phyloP scores from a whole-genome alignment of 2,329 filamentous ascomycete genomes.

The Fusarium humuli region DNA sequence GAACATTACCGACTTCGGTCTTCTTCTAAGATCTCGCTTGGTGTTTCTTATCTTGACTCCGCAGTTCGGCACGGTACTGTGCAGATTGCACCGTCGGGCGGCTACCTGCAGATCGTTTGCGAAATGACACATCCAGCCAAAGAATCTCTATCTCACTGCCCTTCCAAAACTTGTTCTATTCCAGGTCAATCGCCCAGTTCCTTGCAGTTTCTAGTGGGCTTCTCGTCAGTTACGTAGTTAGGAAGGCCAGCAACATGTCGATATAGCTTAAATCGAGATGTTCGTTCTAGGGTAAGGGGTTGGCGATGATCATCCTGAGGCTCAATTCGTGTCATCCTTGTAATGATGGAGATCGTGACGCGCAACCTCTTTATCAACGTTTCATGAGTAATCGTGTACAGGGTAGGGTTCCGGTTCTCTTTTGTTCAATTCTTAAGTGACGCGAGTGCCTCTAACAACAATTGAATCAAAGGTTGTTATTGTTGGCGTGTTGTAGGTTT shows the following conservation, averaged over 20 bases:
- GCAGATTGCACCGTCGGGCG: neutral
- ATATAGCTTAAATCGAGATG: neutral
- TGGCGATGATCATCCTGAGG: neutral
- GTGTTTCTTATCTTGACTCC: conserved; percentile 1
- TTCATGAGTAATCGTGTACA: neutral
- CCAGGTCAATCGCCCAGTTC: neutral
- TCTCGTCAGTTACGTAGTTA: conserved; percentile 11
- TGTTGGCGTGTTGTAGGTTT: too few relatives aligned
- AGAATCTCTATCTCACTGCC: neutral
- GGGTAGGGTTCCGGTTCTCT: neutral
- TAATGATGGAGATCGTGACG: neutral
- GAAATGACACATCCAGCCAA: neutral
- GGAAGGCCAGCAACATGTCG: conserved; percentile 13
- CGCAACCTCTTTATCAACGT: neutral
- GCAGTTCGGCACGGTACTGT: neutral
- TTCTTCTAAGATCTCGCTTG: neutral
- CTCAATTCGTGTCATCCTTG: neutral
- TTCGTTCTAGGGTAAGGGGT: conserved; percentile 3
- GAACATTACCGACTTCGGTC: conserved; percentile 1
- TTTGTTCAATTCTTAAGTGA: too few relatives aligned
- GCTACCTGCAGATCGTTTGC: neutral
- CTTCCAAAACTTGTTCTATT: conserved; percentile 7
- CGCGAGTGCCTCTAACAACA: accelerated
- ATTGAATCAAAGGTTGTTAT: neutral
- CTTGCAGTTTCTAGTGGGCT: conserved; percentile 15